phyloP scores from a whole-genome alignment of 257 asterid species.

The Striga asiatica region DNA sequence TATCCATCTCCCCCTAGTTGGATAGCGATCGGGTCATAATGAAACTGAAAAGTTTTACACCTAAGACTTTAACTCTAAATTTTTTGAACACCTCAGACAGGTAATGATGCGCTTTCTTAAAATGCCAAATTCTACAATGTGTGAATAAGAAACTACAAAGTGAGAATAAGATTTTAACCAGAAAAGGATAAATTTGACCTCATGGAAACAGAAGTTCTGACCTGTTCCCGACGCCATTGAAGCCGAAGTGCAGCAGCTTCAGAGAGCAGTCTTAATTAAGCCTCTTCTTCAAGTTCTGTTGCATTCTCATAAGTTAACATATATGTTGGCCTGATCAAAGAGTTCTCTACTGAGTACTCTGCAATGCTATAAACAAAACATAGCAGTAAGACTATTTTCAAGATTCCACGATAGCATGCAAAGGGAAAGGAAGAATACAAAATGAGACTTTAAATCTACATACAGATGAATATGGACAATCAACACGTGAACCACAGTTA shows the following conservation, averaged over 20 bases:
- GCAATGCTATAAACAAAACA: conserved; percentile 57
- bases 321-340: conserved; percentile 84
- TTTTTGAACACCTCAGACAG: too few species aligned
- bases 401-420: neutral
- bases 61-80: too few species aligned
- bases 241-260: conserved; percentile 82
- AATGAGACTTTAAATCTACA: neutral
- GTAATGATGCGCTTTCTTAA: too few species aligned
- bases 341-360: conserved; percentile 81
- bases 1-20: conserved; percentile 10
- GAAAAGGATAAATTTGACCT: conserved; percentile 1
- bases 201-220: conserved; percentile 19
- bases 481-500: neutral
- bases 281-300: conserved; percentile 89
- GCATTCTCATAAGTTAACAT: conserved; percentile 98
- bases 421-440: too few species aligned
- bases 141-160: conserved; percentile 2
- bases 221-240: conserved; percentile 85
- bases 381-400: conserved; percentile 19
- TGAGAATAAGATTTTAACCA: conserved; percentile 5
- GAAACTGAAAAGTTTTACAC: conserved; percentile 6
- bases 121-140: neutral
- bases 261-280: conserved; percentile 72
- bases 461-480: conserved; percentile 4
- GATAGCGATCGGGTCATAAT: neutral